Percentiles rank a stretch among this genome's conserved stretches.
Evolutionary conservation across 768 basidiomycete species (phyloP).

Genomic region (Auricularia sp.): DNA sequence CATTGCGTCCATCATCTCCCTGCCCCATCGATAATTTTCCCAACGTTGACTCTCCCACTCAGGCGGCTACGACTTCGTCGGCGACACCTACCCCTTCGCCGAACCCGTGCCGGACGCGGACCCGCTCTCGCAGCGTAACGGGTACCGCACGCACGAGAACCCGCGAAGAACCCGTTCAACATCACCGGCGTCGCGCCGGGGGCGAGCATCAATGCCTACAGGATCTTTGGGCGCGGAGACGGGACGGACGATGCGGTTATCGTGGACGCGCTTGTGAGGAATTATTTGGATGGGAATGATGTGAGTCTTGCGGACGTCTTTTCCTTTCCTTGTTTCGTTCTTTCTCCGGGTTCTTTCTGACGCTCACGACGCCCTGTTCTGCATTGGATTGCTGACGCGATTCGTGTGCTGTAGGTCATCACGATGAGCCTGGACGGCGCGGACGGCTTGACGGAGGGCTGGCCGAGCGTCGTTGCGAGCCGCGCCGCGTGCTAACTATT

Average conservation of each 20-base stretch:
- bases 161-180: conserved; percentile 20
- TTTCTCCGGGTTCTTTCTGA: no score
- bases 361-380: no score
- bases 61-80: conserved; percentile 9
- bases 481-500: conserved; percentile 20
- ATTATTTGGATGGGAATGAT: conserved; percentile 16
- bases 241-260: conserved; percentile 29
- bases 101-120: conserved; percentile 3
- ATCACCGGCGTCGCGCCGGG: conserved; percentile 27
- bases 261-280: conserved; percentile 5
- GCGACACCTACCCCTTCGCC: conserved; percentile 1
- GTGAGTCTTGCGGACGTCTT: background rate
- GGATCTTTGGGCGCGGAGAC: conserved; percentile 14
- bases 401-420: conserved; percentile 11
- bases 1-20: no score
- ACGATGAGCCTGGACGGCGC: conserved; percentile 24
- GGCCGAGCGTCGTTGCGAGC: conserved; percentile 20
- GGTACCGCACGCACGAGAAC: conserved; percentile 8
- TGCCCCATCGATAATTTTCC: no score
- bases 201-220: conserved; percentile 18
- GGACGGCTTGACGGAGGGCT: conserved; percentile 22
- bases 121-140: background rate
- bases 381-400: no score
- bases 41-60: background rate
- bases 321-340: no score